Evolutionary conservation across 495 filamentous ascomycete species (phyloP).

Genomic region (Halenospora varia): DNA sequence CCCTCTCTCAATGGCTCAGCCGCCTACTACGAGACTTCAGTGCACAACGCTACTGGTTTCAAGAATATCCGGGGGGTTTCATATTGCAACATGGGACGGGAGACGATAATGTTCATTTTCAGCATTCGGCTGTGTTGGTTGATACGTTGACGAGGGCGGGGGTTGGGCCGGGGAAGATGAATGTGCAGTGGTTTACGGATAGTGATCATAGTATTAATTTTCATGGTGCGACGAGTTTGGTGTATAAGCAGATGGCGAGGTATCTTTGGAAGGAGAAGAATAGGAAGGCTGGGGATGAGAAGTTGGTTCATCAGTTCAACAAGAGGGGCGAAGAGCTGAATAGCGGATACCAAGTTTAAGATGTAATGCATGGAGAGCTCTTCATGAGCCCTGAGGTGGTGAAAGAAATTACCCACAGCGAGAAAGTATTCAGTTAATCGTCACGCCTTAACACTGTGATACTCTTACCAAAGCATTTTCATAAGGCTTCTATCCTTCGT

Average conservation of each 20-base stretch:
- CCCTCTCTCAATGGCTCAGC: conserved; percentile 41
- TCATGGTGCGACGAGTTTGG: conserved; percentile 36
- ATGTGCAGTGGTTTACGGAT: conserved; percentile 50
- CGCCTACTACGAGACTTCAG: conserved; percentile 42
- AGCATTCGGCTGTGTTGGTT: conserved; percentile 47
- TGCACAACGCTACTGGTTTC: conserved; percentile 43
- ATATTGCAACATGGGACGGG: conserved; percentile 52
- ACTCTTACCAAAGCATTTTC: no score
- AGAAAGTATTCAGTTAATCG: no score
- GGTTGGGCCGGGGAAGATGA: conserved; percentile 48
- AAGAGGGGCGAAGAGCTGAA: conserved; percentile 15
- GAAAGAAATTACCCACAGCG: no score
- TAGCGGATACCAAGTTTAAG: no score
- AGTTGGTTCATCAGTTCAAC: conserved; percentile 40
- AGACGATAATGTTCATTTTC: conserved; percentile 60
- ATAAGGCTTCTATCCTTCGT: no score
- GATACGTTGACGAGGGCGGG: conserved; percentile 45
- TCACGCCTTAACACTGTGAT: no score
- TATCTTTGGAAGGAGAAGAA: conserved; percentile 45
- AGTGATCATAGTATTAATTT: conserved; percentile 48
- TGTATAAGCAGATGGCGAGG: conserved; percentile 49
- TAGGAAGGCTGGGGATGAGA: conserved; percentile 27
- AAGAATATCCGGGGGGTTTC: conserved; percentile 48
- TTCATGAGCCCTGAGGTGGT: no score
- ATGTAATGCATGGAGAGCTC: no score